A percentile compares a stretch with the other conserved stretches of the same genome.
Evolutionary conservation across 805 yeast species (phyloP).

Genomic region (Pichia occidentalis): DNA sequence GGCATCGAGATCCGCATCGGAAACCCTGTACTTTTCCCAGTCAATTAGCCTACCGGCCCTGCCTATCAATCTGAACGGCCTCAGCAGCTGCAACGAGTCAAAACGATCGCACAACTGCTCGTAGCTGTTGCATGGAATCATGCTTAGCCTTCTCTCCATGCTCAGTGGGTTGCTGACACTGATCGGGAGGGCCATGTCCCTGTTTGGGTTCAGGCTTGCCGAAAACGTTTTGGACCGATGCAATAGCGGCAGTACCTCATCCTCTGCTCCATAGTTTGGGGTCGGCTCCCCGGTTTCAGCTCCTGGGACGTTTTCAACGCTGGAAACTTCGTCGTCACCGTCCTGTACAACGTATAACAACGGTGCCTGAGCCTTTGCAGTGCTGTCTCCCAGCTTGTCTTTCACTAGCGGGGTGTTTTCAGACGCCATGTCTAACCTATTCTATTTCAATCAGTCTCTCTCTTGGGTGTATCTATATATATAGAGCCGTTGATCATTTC

Average conservation of each 20-base stretch:
- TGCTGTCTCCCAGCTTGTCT: too few species aligned
- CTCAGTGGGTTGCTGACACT: conserved; percentile 19
- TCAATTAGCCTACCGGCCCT: conserved; percentile 29
- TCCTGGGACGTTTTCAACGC: too few species aligned
- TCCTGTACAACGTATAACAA: too few species aligned
- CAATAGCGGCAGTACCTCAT: not conserved
- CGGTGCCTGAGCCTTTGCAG: too few species aligned
- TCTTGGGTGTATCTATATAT: too few species aligned
- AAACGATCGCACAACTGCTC: conserved; percentile 21
- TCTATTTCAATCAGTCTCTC: too few species aligned
- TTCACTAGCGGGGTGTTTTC: too few species aligned
- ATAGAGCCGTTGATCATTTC: too few species aligned
- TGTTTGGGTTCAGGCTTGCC: not conserved
- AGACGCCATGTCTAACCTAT: too few species aligned
- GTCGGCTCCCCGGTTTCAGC: too few species aligned
- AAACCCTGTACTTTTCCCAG: conserved; percentile 32
- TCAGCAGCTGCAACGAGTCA: conserved; percentile 34
- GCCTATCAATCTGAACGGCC: conserved; percentile 46
- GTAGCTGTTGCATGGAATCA: conserved; percentile 15
- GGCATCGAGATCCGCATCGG: conserved; percentile 22
- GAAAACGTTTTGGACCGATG: conserved; percentile 9
- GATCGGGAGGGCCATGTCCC: conserved; percentile 7
- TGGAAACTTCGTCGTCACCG: too few species aligned
- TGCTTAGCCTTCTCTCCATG: conserved; percentile 22
- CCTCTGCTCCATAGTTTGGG: not conserved